These are phyloP conservation scores for Boletus reticulatus DNA, from an alignment of 768 basidiomycete species.

Conservation along the genomic window DNA sequence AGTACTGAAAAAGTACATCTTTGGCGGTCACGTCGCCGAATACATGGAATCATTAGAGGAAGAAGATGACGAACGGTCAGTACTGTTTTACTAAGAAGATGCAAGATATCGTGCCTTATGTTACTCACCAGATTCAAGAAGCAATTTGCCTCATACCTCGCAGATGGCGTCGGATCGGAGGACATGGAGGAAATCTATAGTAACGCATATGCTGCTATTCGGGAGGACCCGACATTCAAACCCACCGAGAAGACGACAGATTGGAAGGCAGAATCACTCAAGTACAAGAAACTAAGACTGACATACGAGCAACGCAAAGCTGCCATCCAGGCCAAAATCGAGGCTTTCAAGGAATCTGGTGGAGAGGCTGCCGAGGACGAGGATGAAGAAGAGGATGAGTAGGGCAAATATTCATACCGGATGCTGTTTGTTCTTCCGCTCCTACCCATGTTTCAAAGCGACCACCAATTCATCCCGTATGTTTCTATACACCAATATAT, in stretches of 20 bases:
- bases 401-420: slow-evolving; percentile 28
- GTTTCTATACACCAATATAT: slow-evolving; percentile 13
- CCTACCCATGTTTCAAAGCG: slow-evolving; percentile 11
- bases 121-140: slow-evolving; percentile 77
- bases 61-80: slow-evolving; percentile 95
- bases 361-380: slow-evolving; percentile 46
- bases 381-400: slow-evolving; percentile 46
- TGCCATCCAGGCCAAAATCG: slow-evolving; percentile 84
- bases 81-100: slow-evolving; percentile 3
- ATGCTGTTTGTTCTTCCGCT: background rate
- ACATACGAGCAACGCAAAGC: slow-evolving; percentile 75
- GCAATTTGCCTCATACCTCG: slow-evolving; percentile 94
- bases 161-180: slow-evolving; percentile 91
- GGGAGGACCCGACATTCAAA: slow-evolving; percentile 90
- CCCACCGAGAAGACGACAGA: slow-evolving; percentile 85
- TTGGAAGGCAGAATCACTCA: slow-evolving; percentile 85
- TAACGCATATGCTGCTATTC: slow-evolving; percentile 92
- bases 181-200: slow-evolving; percentile 97
- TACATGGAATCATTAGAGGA: slow-evolving; percentile 99
- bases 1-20: slow-evolving; percentile 96
- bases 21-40: slow-evolving; percentile 95
- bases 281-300: slow-evolving; percentile 67
- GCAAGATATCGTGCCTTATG: slow-evolving; percentile 3
- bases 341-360: slow-evolving; percentile 77
- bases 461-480: slow-evolving; percentile 19